Evolutionary conservation across 805 yeast genomes (phyloP).

Genomic region (Starmerella sp.): DNA sequence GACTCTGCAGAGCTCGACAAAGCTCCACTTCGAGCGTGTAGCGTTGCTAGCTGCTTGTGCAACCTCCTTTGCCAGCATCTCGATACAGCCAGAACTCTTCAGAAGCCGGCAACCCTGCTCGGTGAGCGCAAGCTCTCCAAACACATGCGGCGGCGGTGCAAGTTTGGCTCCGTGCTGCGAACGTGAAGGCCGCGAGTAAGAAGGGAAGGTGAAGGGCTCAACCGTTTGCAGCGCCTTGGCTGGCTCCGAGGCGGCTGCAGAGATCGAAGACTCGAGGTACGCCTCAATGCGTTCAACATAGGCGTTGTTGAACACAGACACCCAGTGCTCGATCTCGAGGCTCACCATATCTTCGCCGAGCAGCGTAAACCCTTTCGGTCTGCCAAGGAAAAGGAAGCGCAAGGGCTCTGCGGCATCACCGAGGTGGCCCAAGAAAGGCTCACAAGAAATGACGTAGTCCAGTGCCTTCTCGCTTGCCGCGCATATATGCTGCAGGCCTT

Average conservation of each 20-base stretch:
- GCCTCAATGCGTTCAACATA: constrained; percentile 29
- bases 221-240: background rate
- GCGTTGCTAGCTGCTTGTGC: constrained; percentile 4
- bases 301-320: constrained; percentile 30
- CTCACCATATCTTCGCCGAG: constrained; percentile 43
- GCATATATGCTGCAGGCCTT: constrained; percentile 43
- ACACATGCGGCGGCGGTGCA: constrained; percentile 52
- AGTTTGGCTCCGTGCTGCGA: constrained; percentile 1
- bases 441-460: constrained; percentile 39
- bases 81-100: constrained; percentile 36
- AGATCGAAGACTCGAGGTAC: constrained; percentile 21
- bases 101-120: constrained; percentile 65
- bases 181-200: constrained; percentile 12
- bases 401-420: constrained; percentile 46
- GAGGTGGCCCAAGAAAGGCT: constrained; percentile 48
- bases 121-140: constrained; percentile 68
- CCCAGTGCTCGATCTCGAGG: constrained; percentile 59
- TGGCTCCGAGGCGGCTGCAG: background rate
- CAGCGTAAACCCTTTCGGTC: constrained; percentile 58
- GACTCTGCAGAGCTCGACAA: constrained; percentile 36
- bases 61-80: constrained; percentile 17
- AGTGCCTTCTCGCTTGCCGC: constrained; percentile 36
- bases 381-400: constrained; percentile 51
- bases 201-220: constrained; percentile 15
- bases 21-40: constrained; percentile 19